Evolutionary conservation across 768 basidiomycete species (phyloP).

Genomic region (Naganishia friedmannii): DNA sequence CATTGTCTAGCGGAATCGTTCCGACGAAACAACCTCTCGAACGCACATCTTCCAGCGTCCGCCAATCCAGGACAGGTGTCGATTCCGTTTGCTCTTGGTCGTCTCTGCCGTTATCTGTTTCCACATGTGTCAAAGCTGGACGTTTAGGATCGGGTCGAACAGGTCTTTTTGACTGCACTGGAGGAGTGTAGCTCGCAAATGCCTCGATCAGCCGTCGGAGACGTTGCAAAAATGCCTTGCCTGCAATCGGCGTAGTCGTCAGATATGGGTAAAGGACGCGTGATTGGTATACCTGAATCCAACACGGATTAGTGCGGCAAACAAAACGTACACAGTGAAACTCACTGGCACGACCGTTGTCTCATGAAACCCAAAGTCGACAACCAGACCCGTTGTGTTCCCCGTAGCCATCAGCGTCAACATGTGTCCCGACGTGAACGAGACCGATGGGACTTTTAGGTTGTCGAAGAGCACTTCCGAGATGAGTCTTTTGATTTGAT

Average conservation of each 20-base stretch:
- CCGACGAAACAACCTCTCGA: conserved; percentile 86
- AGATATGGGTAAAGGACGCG: conserved; percentile 23
- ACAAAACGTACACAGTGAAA: conserved; percentile 11
- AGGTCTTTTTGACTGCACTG: neutral
- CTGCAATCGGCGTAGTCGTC: conserved; percentile 77
- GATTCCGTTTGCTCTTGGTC: neutral
- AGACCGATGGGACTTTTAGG: conserved; percentile 81
- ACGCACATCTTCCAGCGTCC: conserved; percentile 76
- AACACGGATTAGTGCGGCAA: neutral
- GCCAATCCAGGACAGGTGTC: conserved; percentile 47
- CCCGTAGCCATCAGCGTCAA: conserved; percentile 81
- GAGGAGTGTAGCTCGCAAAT: conserved; percentile 77
- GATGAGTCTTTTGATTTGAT: conserved; percentile 82
- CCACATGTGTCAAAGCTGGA: neutral
- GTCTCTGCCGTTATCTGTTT: neutral
- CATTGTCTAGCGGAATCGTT: conserved; percentile 52
- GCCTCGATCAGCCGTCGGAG: conserved; percentile 75
- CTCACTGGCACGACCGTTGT: conserved; percentile 81
- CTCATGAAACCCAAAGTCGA: conserved; percentile 90
- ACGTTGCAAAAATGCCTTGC: conserved; percentile 73
- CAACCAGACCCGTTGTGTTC: conserved; percentile 83
- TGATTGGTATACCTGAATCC: conserved; percentile 26
- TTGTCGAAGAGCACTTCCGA: conserved; percentile 76
- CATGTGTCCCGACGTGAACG: conserved; percentile 84
- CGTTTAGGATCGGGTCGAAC: conserved; percentile 12